Evolutionary conservation across 257 asterid genomes (phyloP).

Genomic region (Solanum neorickii): DNA sequence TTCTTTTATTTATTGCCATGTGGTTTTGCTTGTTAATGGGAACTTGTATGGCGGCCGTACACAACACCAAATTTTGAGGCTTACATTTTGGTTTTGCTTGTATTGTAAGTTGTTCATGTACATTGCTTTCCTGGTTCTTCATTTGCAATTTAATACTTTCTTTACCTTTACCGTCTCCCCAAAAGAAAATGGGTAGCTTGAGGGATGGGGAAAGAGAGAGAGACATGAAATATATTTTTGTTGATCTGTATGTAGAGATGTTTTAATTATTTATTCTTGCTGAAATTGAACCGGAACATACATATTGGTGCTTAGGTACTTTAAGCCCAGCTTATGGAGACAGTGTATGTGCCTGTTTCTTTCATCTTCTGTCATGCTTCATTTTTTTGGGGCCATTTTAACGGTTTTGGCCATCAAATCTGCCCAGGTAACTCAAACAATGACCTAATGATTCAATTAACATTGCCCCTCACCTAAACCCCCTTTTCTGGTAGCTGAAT

Average conservation of each 20-base stretch:
- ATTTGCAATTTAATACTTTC: background rate
- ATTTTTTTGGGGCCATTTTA: background rate
- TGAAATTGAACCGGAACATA: background rate
- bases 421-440: conserved; percentile 40
- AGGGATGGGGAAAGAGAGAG: background rate
- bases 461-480: background rate
- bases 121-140: background rate
- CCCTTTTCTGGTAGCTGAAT: background rate
- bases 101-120: background rate
- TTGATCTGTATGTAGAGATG: background rate
- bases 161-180: background rate
- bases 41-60: background rate
- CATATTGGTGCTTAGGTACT: background rate
- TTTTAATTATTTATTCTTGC: background rate
- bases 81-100: background rate
- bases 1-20: background rate
- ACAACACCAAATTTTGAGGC: background rate
- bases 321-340: background rate
- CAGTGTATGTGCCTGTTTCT: background rate
- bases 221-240: background rate
- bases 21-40: background rate
- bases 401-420: conserved; percentile 42
- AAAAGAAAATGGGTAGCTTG: background rate
- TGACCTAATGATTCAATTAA: background rate
- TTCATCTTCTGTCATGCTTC: background rate